A percentile compares a stretch with the other conserved stretches of the same genome.
Conservation (phyloP, 345 rosid species). For the Brassica cretica region DNA sequence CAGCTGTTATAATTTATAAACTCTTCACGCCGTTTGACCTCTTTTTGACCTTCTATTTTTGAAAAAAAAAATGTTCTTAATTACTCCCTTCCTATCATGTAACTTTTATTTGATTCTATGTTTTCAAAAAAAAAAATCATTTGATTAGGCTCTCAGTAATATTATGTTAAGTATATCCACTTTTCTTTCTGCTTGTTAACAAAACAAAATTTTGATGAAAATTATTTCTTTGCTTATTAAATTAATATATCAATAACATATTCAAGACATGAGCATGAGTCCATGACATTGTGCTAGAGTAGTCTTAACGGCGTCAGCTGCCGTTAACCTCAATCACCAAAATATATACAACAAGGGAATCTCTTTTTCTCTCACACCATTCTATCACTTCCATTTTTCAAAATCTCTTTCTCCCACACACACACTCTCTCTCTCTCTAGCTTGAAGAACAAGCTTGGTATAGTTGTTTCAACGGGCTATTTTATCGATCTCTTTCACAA, state of each 20-base stretch:
- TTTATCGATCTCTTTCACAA: constrained; percentile 5
- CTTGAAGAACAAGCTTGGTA: constrained; percentile 39
- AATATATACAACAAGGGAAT: constrained; percentile 35
- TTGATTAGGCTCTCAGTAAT: background rate
- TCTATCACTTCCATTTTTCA: constrained; percentile 21
- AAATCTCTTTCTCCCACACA: constrained; percentile 21
- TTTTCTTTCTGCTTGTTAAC: background rate
- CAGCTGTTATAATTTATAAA: constrained; percentile 1
- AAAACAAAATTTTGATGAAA: background rate
- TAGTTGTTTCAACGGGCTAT: constrained; percentile 29
- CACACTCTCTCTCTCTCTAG: constrained; percentile 12
- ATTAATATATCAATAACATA: constrained; percentile 4
- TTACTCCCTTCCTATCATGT: background rate
- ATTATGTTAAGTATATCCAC: background rate
- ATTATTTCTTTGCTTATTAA: background rate
- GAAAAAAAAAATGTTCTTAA: background rate
- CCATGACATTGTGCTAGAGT: constrained; percentile 4
- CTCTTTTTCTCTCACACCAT: constrained; percentile 28
- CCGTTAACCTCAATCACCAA: constrained; percentile 35
- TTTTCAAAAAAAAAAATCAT: background rate
- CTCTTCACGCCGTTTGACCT: constrained; percentile 12
- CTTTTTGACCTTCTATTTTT: background rate
- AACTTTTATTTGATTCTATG: background rate
- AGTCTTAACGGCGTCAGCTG: constrained; percentile 33
- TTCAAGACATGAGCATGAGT: background rate